These are phyloP conservation scores for Tuber brumale DNA, from an alignment of 495 filamentous ascomycete genomes.

Conservation along the genomic window DNA sequence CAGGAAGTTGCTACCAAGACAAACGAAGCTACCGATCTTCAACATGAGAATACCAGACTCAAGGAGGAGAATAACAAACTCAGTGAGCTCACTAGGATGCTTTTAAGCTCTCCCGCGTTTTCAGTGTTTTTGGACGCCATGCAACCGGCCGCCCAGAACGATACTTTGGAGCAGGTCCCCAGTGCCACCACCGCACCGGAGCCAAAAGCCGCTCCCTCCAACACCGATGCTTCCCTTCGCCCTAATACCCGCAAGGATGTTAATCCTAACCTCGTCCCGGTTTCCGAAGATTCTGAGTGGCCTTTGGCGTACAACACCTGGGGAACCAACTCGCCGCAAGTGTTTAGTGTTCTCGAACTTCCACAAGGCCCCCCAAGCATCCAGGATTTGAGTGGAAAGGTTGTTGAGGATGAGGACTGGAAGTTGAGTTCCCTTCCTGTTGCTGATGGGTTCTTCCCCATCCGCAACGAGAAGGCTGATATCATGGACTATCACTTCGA, in stretches of 20 bases:
- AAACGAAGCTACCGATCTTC: slow-evolving; percentile 34
- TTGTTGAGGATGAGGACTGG: slow-evolving; percentile 28
- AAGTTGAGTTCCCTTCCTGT: slow-evolving; percentile 36
- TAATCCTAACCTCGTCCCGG: slow-evolving; percentile 51
- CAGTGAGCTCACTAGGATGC: slow-evolving; percentile 61
- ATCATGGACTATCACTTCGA: slow-evolving; percentile 33
- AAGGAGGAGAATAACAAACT: slow-evolving; percentile 37
- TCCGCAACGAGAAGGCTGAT: slow-evolving; percentile 27
- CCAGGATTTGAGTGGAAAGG: slow-evolving; percentile 67
- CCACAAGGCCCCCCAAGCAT: slow-evolving; percentile 60
- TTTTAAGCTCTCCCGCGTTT: slow-evolving; percentile 82
- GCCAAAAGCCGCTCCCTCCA: slow-evolving; percentile 18
- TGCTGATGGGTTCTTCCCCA: slow-evolving; percentile 40
- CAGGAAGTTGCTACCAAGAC: slow-evolving; percentile 45
- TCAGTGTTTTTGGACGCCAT: slow-evolving; percentile 67
- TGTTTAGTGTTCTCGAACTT: slow-evolving; percentile 72
- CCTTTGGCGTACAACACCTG: slow-evolving; percentile 37
- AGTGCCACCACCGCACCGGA: slow-evolving; percentile 20
- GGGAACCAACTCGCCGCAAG: slow-evolving; percentile 61
- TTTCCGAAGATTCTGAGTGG: slow-evolving; percentile 34
- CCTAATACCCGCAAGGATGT: slow-evolving; percentile 53
- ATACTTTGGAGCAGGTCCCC: slow-evolving; percentile 43
- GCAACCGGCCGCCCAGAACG: slow-evolving; percentile 44
- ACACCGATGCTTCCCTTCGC: slow-evolving; percentile 31
- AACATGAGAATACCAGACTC: slow-evolving; percentile 35